Evolutionary conservation across 768 basidiomycete species (phyloP).

Genomic region (Naganishia friedmannii): DNA sequence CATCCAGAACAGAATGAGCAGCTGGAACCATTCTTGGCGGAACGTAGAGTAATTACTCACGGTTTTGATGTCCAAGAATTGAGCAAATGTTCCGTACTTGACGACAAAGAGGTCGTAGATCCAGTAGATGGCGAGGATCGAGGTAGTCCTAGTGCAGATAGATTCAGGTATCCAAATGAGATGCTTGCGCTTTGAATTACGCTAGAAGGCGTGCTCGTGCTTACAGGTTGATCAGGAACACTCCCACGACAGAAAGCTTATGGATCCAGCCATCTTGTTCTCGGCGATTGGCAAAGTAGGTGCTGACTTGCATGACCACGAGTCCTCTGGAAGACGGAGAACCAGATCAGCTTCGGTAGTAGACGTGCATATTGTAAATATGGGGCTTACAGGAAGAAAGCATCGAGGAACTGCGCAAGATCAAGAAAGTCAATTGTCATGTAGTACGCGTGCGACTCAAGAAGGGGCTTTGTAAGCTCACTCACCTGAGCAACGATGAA

Average conservation of each 20-base stretch:
- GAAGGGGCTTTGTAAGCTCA: background rate
- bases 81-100: conserved; percentile 15
- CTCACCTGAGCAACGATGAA: conserved; percentile 25
- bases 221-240: conserved; percentile 12
- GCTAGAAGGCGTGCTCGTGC: background rate
- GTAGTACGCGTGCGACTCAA: background rate
- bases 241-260: background rate
- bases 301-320: conserved; percentile 23
- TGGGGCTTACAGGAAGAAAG: conserved; percentile 17
- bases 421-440: background rate
- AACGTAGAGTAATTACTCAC: background rate
- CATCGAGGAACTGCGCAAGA: conserved; percentile 21
- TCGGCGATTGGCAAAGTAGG: background rate
- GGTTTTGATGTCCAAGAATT: conserved; percentile 22
- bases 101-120: conserved; percentile 24
- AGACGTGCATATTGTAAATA: background rate
- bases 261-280: background rate
- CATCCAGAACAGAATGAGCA: background rate
- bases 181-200: too few species aligned
- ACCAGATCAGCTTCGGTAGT: background rate
- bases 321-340: background rate
- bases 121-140: conserved; percentile 16
- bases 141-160: conserved; percentile 16
- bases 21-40: background rate
- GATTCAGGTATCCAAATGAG: too few species aligned